phyloP scores from a whole-genome alignment of 1,284 basidiomycete genomes.

The Neonothopanus nambi region DNA sequence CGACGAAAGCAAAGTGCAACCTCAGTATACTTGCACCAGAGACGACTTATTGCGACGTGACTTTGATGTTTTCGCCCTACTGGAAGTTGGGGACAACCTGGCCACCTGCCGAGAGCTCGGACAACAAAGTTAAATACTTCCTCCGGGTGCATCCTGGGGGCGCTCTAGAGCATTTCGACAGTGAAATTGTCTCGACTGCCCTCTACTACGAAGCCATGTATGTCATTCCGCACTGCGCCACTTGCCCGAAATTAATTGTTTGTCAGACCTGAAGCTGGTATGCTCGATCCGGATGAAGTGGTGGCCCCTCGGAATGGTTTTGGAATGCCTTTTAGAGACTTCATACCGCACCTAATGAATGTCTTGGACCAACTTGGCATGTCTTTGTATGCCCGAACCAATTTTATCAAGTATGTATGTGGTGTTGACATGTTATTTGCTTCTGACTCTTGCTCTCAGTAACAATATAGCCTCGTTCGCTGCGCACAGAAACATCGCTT shows the following conservation, averaged over 20 bases:
- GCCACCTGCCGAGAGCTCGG: conserved; percentile 69
- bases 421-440: conserved; percentile 3
- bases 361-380: conserved; percentile 79
- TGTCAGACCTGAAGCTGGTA: conserved; percentile 65
- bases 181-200: conserved; percentile 71
- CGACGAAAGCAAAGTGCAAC: conserved; percentile 71
- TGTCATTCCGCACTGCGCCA: conserved; percentile 27
- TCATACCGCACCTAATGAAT: conserved; percentile 73
- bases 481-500: conserved; percentile 79
- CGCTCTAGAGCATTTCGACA: conserved; percentile 78
- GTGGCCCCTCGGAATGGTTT: conserved; percentile 77
- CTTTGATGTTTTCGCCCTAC: conserved; percentile 61
- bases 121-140: conserved; percentile 77
- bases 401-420: conserved; percentile 67
- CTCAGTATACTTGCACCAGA: conserved; percentile 69
- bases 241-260: conserved; percentile 8
- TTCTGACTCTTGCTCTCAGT: conserved; percentile 35
- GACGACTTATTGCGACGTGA: conserved; percentile 75
- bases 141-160: conserved; percentile 77
- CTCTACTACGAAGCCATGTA: conserved; percentile 79
- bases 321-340: conserved; percentile 77
- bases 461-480: conserved; percentile 73
- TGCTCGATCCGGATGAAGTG: conserved; percentile 73
- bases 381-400: conserved; percentile 74
- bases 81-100: conserved; percentile 75